Percentiles rank a stretch among this genome's conserved stretches.
phyloP scores from a whole-genome alignment of 257 asterid species.

The Marsdenia floribunda region DNA sequence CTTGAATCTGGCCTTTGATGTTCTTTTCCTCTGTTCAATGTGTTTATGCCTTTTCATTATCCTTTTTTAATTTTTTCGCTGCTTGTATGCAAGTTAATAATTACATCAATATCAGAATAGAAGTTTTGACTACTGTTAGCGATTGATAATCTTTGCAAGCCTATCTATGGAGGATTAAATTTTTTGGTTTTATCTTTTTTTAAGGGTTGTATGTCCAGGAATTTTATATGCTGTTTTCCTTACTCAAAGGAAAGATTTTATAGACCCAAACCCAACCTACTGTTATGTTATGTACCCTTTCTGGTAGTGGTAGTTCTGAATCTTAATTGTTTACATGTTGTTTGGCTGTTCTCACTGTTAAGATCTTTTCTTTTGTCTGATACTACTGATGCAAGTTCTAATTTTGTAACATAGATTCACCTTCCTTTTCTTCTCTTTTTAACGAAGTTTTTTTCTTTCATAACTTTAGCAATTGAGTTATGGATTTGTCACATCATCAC shows the following conservation, averaged over 20 bases:
- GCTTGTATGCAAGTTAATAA: background rate
- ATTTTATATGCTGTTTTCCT: background rate
- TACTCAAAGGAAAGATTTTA: background rate
- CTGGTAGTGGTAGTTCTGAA: background rate
- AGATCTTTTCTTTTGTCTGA: background rate
- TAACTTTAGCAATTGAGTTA: background rate
- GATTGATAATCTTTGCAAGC: background rate
- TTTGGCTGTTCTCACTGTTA: background rate
- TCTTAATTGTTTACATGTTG: background rate
- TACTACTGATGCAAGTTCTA: background rate
- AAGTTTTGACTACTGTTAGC: background rate
- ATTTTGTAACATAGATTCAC: background rate
- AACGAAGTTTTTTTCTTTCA: background rate
- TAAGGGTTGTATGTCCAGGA: background rate
- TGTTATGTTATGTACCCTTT: background rate
- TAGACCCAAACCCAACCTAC: background rate
- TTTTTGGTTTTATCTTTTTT: background rate
- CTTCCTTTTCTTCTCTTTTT: background rate
- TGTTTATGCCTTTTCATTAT: too few species aligned
- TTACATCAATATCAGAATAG: background rate
- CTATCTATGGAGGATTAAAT: background rate
- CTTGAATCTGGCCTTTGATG: too few species aligned
- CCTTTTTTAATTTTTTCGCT: too few species aligned
- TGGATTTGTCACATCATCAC: background rate
- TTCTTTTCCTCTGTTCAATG: too few species aligned